Evolutionary conservation across 768 basidiomycete species (phyloP).

Genomic region (Stropharia rugosoannulata): DNA sequence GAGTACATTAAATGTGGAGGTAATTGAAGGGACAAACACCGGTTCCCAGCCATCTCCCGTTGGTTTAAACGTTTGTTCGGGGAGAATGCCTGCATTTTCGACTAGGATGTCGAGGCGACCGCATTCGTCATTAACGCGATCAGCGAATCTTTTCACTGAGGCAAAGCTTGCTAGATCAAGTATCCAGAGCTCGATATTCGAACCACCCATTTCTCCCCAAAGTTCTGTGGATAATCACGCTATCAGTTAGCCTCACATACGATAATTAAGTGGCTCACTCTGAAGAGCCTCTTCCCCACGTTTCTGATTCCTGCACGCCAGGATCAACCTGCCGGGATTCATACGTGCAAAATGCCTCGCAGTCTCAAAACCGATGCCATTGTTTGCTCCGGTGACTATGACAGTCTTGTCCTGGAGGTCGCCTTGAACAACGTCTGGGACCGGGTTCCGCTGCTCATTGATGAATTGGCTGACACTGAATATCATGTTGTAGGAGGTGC

Average conservation of each 20-base stretch:
- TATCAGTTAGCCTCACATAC: not conserved
- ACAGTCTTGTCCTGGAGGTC: constrained; percentile 45
- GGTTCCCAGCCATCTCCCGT: constrained; percentile 41
- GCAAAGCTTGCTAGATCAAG: constrained; percentile 41
- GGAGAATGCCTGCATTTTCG: constrained; percentile 12
- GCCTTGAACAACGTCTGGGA: constrained; percentile 26
- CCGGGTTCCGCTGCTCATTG: constrained; percentile 17
- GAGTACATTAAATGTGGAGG: constrained; percentile 11
- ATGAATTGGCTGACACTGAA: not conserved
- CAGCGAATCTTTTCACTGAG: constrained; percentile 38
- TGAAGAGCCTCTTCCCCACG: constrained; percentile 34
- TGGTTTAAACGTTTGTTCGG: constrained; percentile 3
- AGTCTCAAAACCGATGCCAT: constrained; percentile 48
- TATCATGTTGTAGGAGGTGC: not conserved
- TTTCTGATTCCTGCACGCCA: constrained; percentile 34
- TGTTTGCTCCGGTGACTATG: constrained; percentile 48
- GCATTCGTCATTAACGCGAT: constrained; percentile 29
- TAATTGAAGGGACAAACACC: constrained; percentile 25
- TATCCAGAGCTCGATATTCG: constrained; percentile 34
- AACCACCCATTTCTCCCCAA: constrained; percentile 30
- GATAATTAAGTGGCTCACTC: constrained; percentile 22
- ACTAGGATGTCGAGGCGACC: constrained; percentile 36
- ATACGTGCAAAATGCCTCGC: constrained; percentile 43
- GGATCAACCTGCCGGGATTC: constrained; percentile 37
- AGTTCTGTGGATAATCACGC: constrained; percentile 18